Evolutionary conservation across 1,284 basidiomycete species (phyloP).

Genomic region (Takashimella koratensis): DNA sequence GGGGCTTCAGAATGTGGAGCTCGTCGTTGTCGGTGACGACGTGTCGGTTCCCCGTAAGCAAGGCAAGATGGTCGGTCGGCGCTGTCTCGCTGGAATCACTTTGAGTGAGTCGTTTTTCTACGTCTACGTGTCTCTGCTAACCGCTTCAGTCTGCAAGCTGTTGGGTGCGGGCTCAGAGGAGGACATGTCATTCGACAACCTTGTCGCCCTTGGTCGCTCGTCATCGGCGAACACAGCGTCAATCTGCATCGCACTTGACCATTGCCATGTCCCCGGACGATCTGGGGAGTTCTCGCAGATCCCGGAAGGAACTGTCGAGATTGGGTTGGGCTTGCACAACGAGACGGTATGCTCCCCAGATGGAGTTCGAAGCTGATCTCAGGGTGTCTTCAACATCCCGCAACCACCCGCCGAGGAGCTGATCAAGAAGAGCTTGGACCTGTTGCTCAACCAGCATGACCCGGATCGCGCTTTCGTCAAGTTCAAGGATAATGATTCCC

Average conservation of each 20-base stretch:
- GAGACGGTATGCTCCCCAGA: slow-evolving; percentile 49
- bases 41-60: slow-evolving; percentile 51
- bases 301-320: slow-evolving; percentile 49
- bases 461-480: slow-evolving; percentile 50
- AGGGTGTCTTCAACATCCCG: slow-evolving; percentile 45
- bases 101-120: slow-evolving; percentile 41
- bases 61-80: slow-evolving; percentile 52
- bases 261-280: slow-evolving; percentile 53
- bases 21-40: slow-evolving; percentile 53
- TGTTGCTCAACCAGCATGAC: slow-evolving; percentile 49
- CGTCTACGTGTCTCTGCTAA: neutral
- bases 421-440: slow-evolving; percentile 36
- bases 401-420: slow-evolving; percentile 37
- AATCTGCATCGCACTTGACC: slow-evolving; percentile 51
- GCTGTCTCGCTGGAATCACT: slow-evolving; percentile 51
- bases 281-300: slow-evolving; percentile 48
- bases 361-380: neutral
- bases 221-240: slow-evolving; percentile 48
- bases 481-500: slow-evolving; percentile 48
- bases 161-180: slow-evolving; percentile 40
- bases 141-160: slow-evolving; percentile 41
- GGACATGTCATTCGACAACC: slow-evolving; percentile 33
- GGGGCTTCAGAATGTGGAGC: slow-evolving; percentile 49
- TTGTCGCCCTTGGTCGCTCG: slow-evolving; percentile 38
- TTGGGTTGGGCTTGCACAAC: slow-evolving; percentile 54